Base-by-base conservation (phyloP, 2,329 filamentous ascomycete genomes). In the Hypoxylon sp. region DNA sequence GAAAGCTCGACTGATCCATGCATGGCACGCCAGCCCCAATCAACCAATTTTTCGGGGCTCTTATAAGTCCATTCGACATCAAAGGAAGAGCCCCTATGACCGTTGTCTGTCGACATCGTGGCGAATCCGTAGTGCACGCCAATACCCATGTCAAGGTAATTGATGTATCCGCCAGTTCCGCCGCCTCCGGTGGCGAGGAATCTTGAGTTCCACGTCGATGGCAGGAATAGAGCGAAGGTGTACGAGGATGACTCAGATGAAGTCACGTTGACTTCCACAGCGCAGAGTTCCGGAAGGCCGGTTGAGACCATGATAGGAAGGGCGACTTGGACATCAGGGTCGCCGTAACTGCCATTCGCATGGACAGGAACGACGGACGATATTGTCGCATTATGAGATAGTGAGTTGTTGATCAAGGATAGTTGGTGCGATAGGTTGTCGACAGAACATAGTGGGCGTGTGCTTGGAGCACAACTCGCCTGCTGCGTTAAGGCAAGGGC, bases 1-100 rank as follows among this genome's bases (percentile, higher is more conserved):
- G 80, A 81, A 3, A 82, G 70, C 1, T 79, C 80, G 0, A 83
- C 80, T 0, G 81, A 69, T 24, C 68, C 66, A 19, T 72, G 68
- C 32, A 74, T 46, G 5, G 71, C 71, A 11, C 72, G 66, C 57
- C 59, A 72, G 27, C 68, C 70, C 66, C 65, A 74, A 29, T 76
- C 70, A 17, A 69, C 64, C 51, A 75, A 74, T 37, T 64, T 69
- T 39, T 75, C 67, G 0, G 75, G 70, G 55, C 71, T 72, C 11
- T 76, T 67, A 15, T 78, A 59, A 0, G 74, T 74, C 79, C 78
- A 80, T 6, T 59, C 27, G 2, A 65, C 68, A 35, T 75, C 75
- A 6, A 10, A 51, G n/a, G 67, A 75, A 67, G 17, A 72, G 61
- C 24, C 73, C 11, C 61, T 64, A 61, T 80, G 79, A 1, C 79